Evolutionary conservation across 78 protist genomes (phyloP).

Genomic region (Dictyostelium capitatum): DNA sequence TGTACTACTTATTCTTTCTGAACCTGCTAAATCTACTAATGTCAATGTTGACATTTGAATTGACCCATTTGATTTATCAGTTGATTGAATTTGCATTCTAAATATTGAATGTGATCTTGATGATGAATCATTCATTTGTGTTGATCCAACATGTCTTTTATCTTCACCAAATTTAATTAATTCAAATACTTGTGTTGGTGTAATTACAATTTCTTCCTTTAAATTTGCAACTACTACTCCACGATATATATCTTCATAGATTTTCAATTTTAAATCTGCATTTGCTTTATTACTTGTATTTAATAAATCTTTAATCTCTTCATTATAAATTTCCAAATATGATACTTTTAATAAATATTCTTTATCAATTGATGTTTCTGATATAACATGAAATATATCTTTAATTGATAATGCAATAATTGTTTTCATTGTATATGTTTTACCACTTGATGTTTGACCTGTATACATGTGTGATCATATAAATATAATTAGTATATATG

Average conservation of each 20-base stretch:
- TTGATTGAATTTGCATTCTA: conserved; percentile 85
- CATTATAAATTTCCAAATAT: conserved; percentile 92
- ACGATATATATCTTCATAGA: conserved; percentile 57
- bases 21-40: conserved; percentile 95
- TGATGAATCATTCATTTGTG: conserved; percentile 91
- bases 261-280: conserved; percentile 44
- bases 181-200: conserved; percentile 43
- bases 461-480: too few species aligned
- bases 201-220: conserved; percentile 81
- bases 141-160: conserved; percentile 83
- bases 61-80: conserved; percentile 4
- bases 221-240: conserved; percentile 69
- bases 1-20: conserved; percentile 86
- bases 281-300: neutral
- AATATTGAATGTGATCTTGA: conserved; percentile 95
- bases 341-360: conserved; percentile 86
- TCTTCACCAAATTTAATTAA: conserved; percentile 71
- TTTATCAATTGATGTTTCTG: conserved; percentile 11
- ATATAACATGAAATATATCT: conserved; percentile 69
- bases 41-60: conserved; percentile 62
- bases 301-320: conserved; percentile 84
- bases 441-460: conserved; percentile 90
- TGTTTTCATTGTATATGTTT: conserved; percentile 91
- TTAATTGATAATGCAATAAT: conserved; percentile 80
- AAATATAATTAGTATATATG: conserved; percentile 60